phyloP scores from a whole-genome alignment of 2,329 filamentous ascomycete species.

The Fusarium sp. region DNA sequence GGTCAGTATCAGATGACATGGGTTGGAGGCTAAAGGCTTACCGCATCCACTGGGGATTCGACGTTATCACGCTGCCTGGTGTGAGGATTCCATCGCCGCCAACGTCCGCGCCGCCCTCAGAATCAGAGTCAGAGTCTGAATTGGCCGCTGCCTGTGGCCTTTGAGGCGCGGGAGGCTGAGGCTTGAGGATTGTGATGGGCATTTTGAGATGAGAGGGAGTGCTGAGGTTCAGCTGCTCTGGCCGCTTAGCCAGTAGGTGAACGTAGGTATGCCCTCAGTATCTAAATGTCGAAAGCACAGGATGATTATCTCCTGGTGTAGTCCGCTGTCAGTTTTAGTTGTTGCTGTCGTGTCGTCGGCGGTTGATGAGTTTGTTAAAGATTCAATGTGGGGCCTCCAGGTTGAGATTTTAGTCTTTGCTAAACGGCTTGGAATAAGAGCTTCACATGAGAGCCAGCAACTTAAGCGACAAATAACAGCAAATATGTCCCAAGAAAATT shows the following conservation, averaged over 20 bases:
- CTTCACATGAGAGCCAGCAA: not conserved
- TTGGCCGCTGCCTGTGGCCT: slow-evolving; percentile 39
- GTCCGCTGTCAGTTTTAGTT: not conserved
- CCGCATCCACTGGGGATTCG: slow-evolving; percentile 97
- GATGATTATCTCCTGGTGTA: not conserved
- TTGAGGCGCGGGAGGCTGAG: slow-evolving; percentile 49
- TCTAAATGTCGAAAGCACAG: not conserved
- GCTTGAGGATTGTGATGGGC: slow-evolving; percentile 63
- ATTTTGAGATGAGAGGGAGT: slow-evolving; percentile 46
- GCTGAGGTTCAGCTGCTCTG: slow-evolving; percentile 5
- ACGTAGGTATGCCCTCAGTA: not conserved
- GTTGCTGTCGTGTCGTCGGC: slow-evolving; percentile 11
- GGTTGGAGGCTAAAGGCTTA: too few relatives aligned
- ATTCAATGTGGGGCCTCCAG: slow-evolving; percentile 45
- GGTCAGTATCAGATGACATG: slow-evolving; percentile 27
- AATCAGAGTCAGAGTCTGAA: slow-evolving; percentile 58
- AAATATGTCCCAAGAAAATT: not conserved
- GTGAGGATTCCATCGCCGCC: slow-evolving; percentile 76
- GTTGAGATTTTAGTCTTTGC: slow-evolving; percentile 45
- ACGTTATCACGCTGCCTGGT: slow-evolving; percentile 88
- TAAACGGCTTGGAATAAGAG: not conserved
- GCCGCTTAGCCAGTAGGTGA: not conserved
- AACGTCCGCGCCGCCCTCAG: slow-evolving; percentile 59
- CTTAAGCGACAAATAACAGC: not conserved
- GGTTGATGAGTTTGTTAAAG: slow-evolving; percentile 40